Base-by-base conservation (phyloP, 2,329 filamentous ascomycete genomes). In the Pseudogymnoascus sp. region DNA sequence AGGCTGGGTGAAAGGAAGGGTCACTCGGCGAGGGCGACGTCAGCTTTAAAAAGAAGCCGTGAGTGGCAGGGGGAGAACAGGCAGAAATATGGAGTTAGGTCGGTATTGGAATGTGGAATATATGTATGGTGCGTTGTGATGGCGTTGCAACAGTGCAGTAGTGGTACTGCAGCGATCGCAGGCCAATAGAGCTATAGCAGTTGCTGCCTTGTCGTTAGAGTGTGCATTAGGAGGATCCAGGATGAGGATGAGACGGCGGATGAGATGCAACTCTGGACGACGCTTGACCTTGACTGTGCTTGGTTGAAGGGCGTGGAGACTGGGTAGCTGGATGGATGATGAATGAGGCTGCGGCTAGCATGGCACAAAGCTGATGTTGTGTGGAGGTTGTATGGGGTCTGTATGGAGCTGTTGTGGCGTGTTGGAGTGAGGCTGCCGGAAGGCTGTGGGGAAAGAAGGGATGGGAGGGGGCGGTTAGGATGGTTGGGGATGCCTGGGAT, bases 51-150 rank as follows among this genome's bases (percentile, higher is more conserved):
- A 56, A 56, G 29, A 33, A 56, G 50, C 50, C 13, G n/a, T 33
- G 29, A 56, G 29, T 56, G 26, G 50, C 50, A 33, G 44, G 44
- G 44, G 44, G 3, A 33, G 50, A 56, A 19, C 50, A 56, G 50
- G 50, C 50, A 56, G 50, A 56, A 56, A 56, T 56, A 56, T 56
- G 50, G 50, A 56, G 50, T 56, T 19, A 33, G 50, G 50, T 33
- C 50, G 29, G 50, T 33, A 33, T 21, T 56, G n/a, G 50, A 53
- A 31, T 31, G 47, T 53, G 26, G 47, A 53, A 53, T 29, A 26
- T 31, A 21, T 42, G 50, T 56, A 56, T 56, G 50, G 50, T 56
- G 50, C 50, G 50, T 35, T 56, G 50, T 35, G 50, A 56, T 56
- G 29, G 50, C 16, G 50, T 33, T 21, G 50, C 33, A 56, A 33